Conservation (phyloP, 2,329 filamentous ascomycete genomes). For the Penicillium thymicola region DNA sequence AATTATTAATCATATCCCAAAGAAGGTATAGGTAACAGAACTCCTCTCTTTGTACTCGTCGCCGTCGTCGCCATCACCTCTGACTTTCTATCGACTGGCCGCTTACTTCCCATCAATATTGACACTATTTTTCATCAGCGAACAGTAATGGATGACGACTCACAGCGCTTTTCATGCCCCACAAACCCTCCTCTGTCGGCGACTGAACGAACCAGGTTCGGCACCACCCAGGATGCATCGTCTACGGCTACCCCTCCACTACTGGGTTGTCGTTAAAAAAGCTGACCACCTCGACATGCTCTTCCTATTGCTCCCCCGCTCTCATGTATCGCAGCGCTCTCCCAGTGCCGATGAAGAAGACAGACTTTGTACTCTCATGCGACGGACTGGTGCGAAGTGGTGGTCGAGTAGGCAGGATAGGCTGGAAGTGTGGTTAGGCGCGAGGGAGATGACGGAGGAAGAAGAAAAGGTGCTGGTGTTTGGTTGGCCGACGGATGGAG, state of each 20-base stretch:
- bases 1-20: no score
- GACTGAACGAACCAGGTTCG: constrained; percentile 11
- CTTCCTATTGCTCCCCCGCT: constrained; percentile 14
- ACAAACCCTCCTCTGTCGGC: background rate
- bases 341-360: background rate
- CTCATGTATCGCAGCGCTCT: constrained; percentile 5
- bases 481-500: background rate
- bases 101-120: no score
- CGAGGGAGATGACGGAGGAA: background rate
- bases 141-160: no score
- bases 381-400: constrained; percentile 11
- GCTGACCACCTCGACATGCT: constrained; percentile 15
- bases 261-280: constrained; percentile 12
- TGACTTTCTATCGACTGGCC: no score
- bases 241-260: constrained; percentile 19
- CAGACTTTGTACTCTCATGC: constrained; percentile 13
- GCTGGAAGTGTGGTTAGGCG: no score
- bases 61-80: no score
- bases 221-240: constrained; percentile 2
- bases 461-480: background rate
- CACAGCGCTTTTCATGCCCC: no score
- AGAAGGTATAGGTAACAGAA: no score
- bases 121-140: no score
- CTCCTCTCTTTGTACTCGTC: no score
- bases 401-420: constrained; percentile 10